Evolutionary conservation across 1,139 yeast species (phyloP).

Genomic region (Protomyces lactucae-debilis): DNA sequence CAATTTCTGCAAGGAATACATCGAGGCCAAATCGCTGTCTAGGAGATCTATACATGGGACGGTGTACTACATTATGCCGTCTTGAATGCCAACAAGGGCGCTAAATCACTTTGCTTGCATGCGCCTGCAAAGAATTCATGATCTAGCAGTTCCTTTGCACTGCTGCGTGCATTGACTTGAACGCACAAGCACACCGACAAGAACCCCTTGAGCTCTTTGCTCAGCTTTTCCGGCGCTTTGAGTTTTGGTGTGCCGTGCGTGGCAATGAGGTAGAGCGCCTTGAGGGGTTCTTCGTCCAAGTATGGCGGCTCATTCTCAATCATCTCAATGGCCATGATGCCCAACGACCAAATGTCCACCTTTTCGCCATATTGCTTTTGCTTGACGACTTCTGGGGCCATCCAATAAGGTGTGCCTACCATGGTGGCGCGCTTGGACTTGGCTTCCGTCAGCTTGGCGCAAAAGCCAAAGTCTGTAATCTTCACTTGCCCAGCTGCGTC

Average conservation of each 20-base stretch:
- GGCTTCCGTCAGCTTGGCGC: constrained; percentile 91
- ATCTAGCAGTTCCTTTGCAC: constrained; percentile 76
- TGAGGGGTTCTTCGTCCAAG: constrained; percentile 88
- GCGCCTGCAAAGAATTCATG: constrained; percentile 76
- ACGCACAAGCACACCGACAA: constrained; percentile 90
- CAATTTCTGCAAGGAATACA: neutral
- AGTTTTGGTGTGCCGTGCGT: constrained; percentile 95
- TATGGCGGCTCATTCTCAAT: constrained; percentile 98
- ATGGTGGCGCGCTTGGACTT: constrained; percentile 92
- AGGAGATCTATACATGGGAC: neutral
- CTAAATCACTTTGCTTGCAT: constrained; percentile 62
- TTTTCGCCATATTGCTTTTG: constrained; percentile 75
- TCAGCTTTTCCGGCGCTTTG: constrained; percentile 75
- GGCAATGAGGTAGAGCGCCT: constrained; percentile 84
- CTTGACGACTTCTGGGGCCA: constrained; percentile 98
- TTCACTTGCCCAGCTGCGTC: constrained; percentile 86
- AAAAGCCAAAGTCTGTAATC: constrained; percentile 95
- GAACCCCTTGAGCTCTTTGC: constrained; percentile 77
- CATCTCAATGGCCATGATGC: constrained; percentile 98
- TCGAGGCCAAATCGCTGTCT: neutral
- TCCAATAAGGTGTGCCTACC: constrained; percentile 99
- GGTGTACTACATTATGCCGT: constrained; percentile 26
- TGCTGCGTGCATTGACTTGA: constrained; percentile 86
- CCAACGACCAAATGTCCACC: constrained; percentile 96
- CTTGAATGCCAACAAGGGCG: constrained; percentile 69